These are phyloP conservation scores for Cladophialophora bantiana DNA, from an alignment of 2,329 filamentous ascomycete species.

Conservation along the genomic window DNA sequence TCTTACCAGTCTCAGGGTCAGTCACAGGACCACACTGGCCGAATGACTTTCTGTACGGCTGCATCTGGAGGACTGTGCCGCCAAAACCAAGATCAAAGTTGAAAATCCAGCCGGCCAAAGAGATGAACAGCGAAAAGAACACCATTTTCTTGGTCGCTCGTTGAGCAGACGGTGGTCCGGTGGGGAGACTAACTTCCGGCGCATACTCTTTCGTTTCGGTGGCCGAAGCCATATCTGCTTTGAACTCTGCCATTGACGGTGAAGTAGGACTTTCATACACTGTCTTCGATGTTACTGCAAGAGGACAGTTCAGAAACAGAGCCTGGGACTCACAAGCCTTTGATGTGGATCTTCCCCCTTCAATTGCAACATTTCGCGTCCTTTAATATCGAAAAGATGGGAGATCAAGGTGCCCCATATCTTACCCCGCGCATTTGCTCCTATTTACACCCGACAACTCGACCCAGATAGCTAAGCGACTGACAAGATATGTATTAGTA, in stretches of 20 bases:
- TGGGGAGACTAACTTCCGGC: background rate
- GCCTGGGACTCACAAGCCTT: background rate
- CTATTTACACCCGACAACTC: slow-evolving; percentile 5
- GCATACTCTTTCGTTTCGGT: slow-evolving; percentile 14
- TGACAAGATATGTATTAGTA: background rate
- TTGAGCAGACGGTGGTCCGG: slow-evolving; percentile 4
- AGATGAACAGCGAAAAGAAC: slow-evolving; percentile 18
- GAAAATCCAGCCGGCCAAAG: slow-evolving; percentile 23
- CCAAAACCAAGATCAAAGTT: slow-evolving; percentile 24
- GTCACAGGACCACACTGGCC: slow-evolving; percentile 16
- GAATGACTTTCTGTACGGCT: slow-evolving; percentile 19
- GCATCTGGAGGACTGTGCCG: slow-evolving; percentile 24
- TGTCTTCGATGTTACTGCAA: background rate
- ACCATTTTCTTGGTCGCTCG: slow-evolving; percentile 22
- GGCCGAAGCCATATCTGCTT: slow-evolving; percentile 6
- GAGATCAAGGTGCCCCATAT: background rate
- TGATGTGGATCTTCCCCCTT: background rate
- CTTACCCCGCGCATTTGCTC: background rate
- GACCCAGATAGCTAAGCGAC: background rate
- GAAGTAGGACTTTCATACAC: background rate
- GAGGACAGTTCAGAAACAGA: background rate
- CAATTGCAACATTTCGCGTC: background rate
- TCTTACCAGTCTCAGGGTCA: slow-evolving; percentile 3
- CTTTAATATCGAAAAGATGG: background rate
- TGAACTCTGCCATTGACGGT: slow-evolving; percentile 4